These are phyloP conservation scores for Globisporangium mamillatum DNA, from an alignment of 352 stramenopile species.

Conservation along the genomic window DNA sequence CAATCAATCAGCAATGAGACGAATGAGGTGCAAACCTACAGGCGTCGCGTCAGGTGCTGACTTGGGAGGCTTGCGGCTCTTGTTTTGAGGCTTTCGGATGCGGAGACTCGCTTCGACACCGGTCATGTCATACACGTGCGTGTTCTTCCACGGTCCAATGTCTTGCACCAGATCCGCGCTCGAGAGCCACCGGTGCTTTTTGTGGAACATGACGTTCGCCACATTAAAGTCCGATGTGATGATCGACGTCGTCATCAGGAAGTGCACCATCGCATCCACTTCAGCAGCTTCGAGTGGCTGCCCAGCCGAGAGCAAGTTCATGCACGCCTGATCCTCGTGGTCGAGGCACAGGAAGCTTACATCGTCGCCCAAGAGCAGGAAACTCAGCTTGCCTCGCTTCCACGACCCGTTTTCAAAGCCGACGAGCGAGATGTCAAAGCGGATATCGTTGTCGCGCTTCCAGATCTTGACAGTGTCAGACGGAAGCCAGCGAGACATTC, in stretches of 20 bases:
- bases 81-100: slow-evolving; percentile 50
- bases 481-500: slow-evolving; percentile 62
- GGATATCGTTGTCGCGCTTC: slow-evolving; percentile 57
- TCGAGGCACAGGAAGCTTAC: slow-evolving; percentile 54
- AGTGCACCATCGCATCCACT: slow-evolving; percentile 57
- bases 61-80: slow-evolving; percentile 25
- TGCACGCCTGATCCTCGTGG: slow-evolving; percentile 43
- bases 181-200: slow-evolving; percentile 52
- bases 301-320: slow-evolving; percentile 36
- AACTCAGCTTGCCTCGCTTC: slow-evolving; percentile 63
- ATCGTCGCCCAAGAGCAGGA: slow-evolving; percentile 46
- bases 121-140: slow-evolving; percentile 47
- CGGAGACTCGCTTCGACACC: slow-evolving; percentile 39
- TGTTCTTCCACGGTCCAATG: slow-evolving; percentile 52
- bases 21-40: background rate
- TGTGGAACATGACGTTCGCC: slow-evolving; percentile 34
- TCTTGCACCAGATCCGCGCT: slow-evolving; percentile 34
- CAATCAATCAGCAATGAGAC: background rate
- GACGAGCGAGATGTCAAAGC: slow-evolving; percentile 64
- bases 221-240: slow-evolving; percentile 49
- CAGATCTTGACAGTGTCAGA: slow-evolving; percentile 77
- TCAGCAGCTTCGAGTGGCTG: slow-evolving; percentile 29
- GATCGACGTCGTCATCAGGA: slow-evolving; percentile 57
- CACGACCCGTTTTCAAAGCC: slow-evolving; percentile 62
- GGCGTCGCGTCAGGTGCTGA: background rate